phyloP scores from a whole-genome alignment of 2,329 filamentous ascomycete species.

The Aspergillus cejpii region DNA sequence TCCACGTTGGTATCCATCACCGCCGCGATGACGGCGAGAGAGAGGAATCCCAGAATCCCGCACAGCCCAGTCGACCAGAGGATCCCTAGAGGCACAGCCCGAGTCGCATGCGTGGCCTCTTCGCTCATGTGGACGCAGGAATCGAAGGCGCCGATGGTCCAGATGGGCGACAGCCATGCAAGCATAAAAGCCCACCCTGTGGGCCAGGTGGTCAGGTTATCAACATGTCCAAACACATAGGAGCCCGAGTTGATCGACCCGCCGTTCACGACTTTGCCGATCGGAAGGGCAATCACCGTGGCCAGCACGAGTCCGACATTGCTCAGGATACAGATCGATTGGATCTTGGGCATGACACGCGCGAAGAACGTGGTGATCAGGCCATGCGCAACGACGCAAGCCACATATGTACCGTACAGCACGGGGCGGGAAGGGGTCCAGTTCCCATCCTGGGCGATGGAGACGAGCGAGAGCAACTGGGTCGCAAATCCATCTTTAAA shows the following conservation, averaged over 20 bases:
- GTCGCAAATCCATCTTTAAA: constrained; percentile 16
- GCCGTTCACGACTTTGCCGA: constrained; percentile 37
- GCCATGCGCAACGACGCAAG: constrained; percentile 50
- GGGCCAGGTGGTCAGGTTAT: constrained; percentile 54
- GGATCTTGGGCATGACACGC: constrained; percentile 54
- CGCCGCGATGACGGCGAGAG: constrained; percentile 52
- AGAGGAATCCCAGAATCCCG: constrained; percentile 52
- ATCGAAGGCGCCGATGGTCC: constrained; percentile 51
- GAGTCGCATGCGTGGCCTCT: constrained; percentile 54
- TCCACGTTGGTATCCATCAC: constrained; percentile 51
- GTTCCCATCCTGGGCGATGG: constrained; percentile 50
- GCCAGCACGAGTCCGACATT: constrained; percentile 51
- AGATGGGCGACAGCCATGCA: constrained; percentile 55
- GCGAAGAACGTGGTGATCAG: constrained; percentile 49
- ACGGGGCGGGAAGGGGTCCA: constrained; percentile 51
- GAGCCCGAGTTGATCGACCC: constrained; percentile 30
- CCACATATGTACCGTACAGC: constrained; percentile 52
- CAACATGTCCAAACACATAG: constrained; percentile 52
- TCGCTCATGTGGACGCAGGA: constrained; percentile 55
- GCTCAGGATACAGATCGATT: constrained; percentile 49
- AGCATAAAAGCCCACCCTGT: constrained; percentile 55
- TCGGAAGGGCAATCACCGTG: constrained; percentile 50
- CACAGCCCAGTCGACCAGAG: constrained; percentile 46
- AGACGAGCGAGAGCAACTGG: constrained; percentile 48
- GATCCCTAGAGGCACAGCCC: constrained; percentile 54